Conservation (phyloP, 176 grass and related monocot genomes). For the Avena eriantha region DNA sequence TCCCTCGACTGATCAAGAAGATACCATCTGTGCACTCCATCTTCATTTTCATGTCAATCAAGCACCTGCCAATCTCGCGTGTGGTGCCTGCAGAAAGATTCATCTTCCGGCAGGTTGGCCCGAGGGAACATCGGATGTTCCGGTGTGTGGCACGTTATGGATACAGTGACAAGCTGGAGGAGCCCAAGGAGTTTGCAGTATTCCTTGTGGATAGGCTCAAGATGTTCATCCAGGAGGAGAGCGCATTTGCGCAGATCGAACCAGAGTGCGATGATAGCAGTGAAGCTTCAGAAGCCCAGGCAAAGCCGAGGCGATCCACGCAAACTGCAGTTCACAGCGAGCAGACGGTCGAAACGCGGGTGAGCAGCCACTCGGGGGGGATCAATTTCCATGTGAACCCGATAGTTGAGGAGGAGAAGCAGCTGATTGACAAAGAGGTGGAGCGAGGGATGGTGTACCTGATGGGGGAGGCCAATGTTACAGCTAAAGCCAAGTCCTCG, state of each 20-base stretch:
- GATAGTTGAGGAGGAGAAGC: no score
- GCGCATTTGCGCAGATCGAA: constrained; percentile 25
- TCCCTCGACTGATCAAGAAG: no score
- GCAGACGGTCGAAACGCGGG: constrained; percentile 30
- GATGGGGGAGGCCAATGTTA: no score
- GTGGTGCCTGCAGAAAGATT: constrained; percentile 58
- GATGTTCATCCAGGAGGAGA: constrained; percentile 62
- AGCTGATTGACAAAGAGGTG: no score
- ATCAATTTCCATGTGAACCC: constrained; percentile 26
- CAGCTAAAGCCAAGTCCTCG: constrained; percentile 33
- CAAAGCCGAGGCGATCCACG: constrained; percentile 6
- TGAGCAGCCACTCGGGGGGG: constrained; percentile 42
- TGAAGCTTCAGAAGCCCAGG: neutral
- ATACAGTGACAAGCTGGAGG: constrained; percentile 57
- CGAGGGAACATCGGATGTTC: constrained; percentile 56
- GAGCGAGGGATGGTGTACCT: no score
- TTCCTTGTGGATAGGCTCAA: constrained; percentile 69
- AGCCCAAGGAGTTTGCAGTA: constrained; percentile 57
- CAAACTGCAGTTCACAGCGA: constrained; percentile 45
- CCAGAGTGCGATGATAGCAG: neutral
- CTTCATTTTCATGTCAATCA: constrained; percentile 64
- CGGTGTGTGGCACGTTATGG: constrained; percentile 73
- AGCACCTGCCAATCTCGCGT: constrained; percentile 63
- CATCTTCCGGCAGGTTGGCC: constrained; percentile 60
- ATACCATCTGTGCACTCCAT: no score